A percentile compares a stretch with the other conserved stretches of the same genome.
Conservation (phyloP, 805 yeast species). For the Suhomyces vadensis region DNA sequence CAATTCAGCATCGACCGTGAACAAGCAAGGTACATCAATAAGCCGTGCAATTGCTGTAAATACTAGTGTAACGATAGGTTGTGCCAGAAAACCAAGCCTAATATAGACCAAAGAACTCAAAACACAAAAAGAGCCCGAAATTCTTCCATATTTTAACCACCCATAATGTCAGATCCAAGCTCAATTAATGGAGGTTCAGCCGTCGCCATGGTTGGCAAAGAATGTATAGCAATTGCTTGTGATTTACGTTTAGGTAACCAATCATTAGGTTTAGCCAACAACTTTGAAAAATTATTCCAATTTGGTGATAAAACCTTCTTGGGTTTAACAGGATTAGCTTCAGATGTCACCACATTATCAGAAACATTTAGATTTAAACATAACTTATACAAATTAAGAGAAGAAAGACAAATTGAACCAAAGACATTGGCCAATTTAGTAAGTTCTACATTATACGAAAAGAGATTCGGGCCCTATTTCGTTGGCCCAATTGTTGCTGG, state of each 20-base stretch:
- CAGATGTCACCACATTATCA: conserved; percentile 85
- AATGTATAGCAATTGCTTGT: conserved; percentile 96
- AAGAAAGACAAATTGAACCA: conserved; percentile 91
- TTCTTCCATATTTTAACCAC: too few species aligned
- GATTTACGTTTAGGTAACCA: conserved; percentile 94
- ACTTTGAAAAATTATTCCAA: conserved; percentile 89
- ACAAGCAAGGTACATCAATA: background rate
- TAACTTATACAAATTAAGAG: conserved; percentile 85
- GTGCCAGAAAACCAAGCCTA: background rate
- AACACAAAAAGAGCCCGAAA: background rate
- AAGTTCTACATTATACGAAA: conserved; percentile 84
- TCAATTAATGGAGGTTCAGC: conserved; percentile 91
- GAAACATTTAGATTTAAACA: conserved; percentile 83
- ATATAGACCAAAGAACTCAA: background rate
- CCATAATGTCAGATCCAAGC: conserved; percentile 71
- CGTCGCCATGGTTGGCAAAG: conserved; percentile 98
- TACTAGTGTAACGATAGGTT: conserved; percentile 2
- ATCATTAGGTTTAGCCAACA: conserved; percentile 86
- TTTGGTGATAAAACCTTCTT: conserved; percentile 78
- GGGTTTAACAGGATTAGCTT: conserved; percentile 93
- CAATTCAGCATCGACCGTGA: background rate
- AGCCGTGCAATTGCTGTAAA: conserved; percentile 1
- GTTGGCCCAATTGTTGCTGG: conserved; percentile 98
- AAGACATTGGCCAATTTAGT: conserved; percentile 90
- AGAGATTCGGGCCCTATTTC: conserved; percentile 94